These are phyloP conservation scores for Asclepias syriaca DNA, from an alignment of 257 asterid species.

Conservation along the genomic window DNA sequence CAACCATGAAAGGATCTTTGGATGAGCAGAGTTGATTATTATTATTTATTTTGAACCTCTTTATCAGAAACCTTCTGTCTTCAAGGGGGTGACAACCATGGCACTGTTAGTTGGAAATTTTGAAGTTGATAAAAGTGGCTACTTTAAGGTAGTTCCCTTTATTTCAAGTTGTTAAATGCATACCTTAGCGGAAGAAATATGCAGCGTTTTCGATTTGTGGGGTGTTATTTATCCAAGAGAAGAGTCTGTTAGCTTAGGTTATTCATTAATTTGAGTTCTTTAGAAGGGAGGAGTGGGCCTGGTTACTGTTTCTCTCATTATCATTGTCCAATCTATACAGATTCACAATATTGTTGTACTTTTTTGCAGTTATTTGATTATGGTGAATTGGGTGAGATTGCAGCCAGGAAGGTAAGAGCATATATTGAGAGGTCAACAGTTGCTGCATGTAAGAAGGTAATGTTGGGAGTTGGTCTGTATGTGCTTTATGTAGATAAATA, in stretches of 20 bases:
- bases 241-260: not conserved
- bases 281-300: not conserved
- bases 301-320: not conserved
- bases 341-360: conserved; percentile 16
- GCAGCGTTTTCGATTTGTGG: not conserved
- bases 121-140: conserved; percentile 38
- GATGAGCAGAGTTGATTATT: not conserved
- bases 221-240: not conserved
- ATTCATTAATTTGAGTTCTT: not conserved
- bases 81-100: conserved; percentile 66
- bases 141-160: conserved; percentile 45
- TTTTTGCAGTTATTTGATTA: conserved; percentile 47
- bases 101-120: conserved; percentile 47
- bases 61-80: conserved; percentile 59
- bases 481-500: conserved; percentile 6
- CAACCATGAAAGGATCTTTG: conserved; percentile 7
- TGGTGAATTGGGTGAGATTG: conserved; percentile 42
- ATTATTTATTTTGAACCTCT: conserved; percentile 1
- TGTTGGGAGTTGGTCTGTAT: conserved; percentile 16
- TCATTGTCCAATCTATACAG: not conserved
- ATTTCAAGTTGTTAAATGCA: conserved; percentile 9
- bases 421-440: conserved; percentile 60
- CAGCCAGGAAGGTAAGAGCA: conserved; percentile 46
- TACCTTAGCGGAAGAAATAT: not conserved
- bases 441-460: conserved; percentile 85